These are phyloP conservation scores for Neoboletus subvelutipes DNA, from an alignment of 768 basidiomycete species.

Conservation along the genomic window DNA sequence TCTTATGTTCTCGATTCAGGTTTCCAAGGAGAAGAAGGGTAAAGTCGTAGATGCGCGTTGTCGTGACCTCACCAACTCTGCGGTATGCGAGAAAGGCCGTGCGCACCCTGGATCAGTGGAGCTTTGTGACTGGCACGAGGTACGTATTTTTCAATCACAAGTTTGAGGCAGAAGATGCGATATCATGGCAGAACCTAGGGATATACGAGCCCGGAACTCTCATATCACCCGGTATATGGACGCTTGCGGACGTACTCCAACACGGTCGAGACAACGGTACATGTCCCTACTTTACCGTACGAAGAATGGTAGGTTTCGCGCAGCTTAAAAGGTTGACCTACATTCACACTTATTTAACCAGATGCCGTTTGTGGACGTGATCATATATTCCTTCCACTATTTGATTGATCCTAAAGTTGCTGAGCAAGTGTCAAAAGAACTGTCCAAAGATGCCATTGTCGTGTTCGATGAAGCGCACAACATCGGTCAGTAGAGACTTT, in stretches of 20 bases:
- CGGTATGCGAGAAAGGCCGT: conserved; percentile 78
- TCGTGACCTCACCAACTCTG: conserved; percentile 88
- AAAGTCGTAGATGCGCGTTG: conserved; percentile 96
- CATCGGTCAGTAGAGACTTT: conserved; percentile 62
- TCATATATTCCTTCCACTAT: conserved; percentile 99
- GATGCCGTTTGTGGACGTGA: conserved; percentile 94
- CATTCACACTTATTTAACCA: conserved; percentile 32
- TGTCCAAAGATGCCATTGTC: conserved; percentile 97
- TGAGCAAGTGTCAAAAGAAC: conserved; percentile 96
- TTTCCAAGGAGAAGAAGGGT: conserved; percentile 97
- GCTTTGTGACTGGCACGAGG: conserved; percentile 95
- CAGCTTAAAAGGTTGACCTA: background rate
- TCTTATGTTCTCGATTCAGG: conserved; percentile 43
- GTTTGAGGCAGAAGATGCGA: conserved; percentile 2
- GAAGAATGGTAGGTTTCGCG: conserved; percentile 77
- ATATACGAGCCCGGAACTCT: conserved; percentile 78
- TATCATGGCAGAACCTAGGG: conserved; percentile 64
- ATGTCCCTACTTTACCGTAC: conserved; percentile 95
- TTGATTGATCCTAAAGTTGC: conserved; percentile 98
- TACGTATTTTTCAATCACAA: conserved; percentile 34
- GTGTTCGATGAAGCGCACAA: conserved; percentile 99
- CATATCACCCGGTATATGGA: conserved; percentile 88
- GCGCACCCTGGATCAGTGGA: conserved; percentile 87
- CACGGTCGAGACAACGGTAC: conserved; percentile 82
- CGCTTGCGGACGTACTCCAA: conserved; percentile 87